Base-by-base conservation (phyloP, 495 filamentous ascomycete species). In the Xylaria curta region DNA sequence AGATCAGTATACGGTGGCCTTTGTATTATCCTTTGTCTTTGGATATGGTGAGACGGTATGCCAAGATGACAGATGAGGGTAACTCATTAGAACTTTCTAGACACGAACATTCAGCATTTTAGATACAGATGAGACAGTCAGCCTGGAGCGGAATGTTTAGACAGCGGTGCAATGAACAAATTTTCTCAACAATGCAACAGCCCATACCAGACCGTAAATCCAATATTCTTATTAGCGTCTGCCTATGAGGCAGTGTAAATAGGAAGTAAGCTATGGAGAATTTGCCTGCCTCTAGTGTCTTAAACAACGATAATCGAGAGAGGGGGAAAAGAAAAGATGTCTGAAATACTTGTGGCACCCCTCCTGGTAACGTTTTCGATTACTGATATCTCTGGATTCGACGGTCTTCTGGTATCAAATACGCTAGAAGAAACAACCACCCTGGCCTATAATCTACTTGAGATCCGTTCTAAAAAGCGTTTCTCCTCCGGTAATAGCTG, bases 401-500 rank as follows among this genome's bases (percentile, higher is more conserved):
- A 56, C 28, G 24, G 26, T 17, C 12, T 31, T 31, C 53, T 47
- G 13, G 15, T 19, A 44, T 54, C 8, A 12, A 2, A 5, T 10
- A 31, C n/a, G 31, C 47, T n/a, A 58, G 51, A 42, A 42, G 17
- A 36, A 31, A 31, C 28, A 31, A 31, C 1, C 4, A 19, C 21
- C 12, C 21, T 59, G 5, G 53, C 24, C 58, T 63, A 70, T 71
- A 86, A 59, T 66, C 78, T 79, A 59, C 69, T 73, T 60, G 81
- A 76, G 31, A 87, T 59, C 13, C 74, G 72, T 66, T 86, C 85
- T 19, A 87, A 70, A 38, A 83, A 66, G n/a, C 70, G 71, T 60
- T 70, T 80, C 73, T 85, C 83, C 71, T 86, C 83, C 2, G 74
- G 70, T 4, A 78, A 79, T 2, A 87, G 69, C 40, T 76, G 78